These are phyloP conservation scores for Mycena filopes DNA, from an alignment of 768 basidiomycete genomes.

Conservation along the genomic window DNA sequence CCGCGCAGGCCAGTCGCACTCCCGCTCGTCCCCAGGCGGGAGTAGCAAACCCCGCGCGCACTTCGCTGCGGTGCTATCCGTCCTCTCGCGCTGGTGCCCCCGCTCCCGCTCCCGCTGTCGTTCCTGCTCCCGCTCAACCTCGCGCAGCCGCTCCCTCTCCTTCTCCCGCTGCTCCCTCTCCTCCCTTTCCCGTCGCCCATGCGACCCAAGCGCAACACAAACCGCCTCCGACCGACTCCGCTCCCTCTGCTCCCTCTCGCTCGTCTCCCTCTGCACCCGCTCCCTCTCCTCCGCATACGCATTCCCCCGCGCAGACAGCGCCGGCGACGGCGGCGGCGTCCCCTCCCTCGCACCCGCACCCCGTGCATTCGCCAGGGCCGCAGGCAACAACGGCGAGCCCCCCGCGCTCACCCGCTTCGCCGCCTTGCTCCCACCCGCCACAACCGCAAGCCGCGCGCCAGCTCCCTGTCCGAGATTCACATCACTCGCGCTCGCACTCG, in stretches of 20 bases:
- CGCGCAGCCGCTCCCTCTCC: background rate
- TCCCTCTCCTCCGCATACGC: background rate
- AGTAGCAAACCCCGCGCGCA: constrained; percentile 25
- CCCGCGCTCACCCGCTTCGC: background rate
- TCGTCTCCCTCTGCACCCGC: background rate
- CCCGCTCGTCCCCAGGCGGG: constrained; percentile 26
- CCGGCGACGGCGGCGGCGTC: background rate
- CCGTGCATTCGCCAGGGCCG: constrained; percentile 8
- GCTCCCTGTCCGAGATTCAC: constrained; percentile 1
- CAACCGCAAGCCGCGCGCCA: background rate
- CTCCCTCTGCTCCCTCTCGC: constrained; percentile 1
- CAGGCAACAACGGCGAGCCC: constrained; percentile 15
- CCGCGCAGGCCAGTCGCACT: background rate
- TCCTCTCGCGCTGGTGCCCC: too few relatives aligned
- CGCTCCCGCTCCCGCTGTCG: too few relatives aligned
- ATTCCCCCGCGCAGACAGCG: too few relatives aligned
- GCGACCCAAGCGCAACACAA: constrained; percentile 28
- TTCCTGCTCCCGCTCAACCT: too few relatives aligned
- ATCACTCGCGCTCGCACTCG: constrained; percentile 26
- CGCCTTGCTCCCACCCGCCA: background rate
- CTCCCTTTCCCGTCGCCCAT: constrained; percentile 23
- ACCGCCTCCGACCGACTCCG: constrained; percentile 31
- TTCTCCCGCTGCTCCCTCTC: constrained; percentile 9
- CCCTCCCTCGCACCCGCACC: constrained; percentile 1
- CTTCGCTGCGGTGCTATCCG: constrained; percentile 14